phyloP scores from a whole-genome alignment of 2,329 filamentous ascomycete species.

The Aureobasidium sp. region DNA sequence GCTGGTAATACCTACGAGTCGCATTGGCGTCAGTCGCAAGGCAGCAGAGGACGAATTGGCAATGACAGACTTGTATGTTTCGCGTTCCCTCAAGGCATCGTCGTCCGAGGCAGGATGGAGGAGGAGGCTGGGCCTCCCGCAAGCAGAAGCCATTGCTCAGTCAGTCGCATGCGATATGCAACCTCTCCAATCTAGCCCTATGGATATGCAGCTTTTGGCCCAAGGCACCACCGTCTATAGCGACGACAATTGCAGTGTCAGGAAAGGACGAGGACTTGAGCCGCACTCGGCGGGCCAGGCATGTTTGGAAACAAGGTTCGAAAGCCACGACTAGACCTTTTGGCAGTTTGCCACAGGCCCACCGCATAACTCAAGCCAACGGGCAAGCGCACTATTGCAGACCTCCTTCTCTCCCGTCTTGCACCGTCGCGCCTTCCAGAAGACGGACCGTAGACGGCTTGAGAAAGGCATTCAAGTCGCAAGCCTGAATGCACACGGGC shows the following conservation, averaged over 20 bases:
- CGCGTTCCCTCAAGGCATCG: conserved; percentile 16
- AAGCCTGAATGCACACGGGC: neutral
- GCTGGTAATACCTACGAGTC: conserved; percentile 18
- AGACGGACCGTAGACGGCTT: neutral
- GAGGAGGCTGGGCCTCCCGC: neutral
- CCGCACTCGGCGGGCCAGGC: neutral
- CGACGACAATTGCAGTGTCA: neutral
- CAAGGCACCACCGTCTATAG: neutral
- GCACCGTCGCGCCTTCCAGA: neutral
- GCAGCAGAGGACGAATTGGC: neutral
- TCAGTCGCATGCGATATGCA: neutral
- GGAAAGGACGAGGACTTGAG: neutral
- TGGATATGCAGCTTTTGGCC: neutral
- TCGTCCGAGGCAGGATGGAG: conserved; percentile 5
- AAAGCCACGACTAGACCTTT: conserved; percentile 5
- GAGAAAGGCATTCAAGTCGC: neutral
- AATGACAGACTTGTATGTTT: conserved; percentile 15
- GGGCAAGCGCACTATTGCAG: neutral
- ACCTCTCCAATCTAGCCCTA: too few relatives aligned
- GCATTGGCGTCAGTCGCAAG: neutral
- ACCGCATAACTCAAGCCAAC: neutral
- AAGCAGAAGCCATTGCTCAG: conserved; percentile 10
- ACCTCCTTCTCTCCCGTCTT: neutral
- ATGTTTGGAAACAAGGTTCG: neutral
- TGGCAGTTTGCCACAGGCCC: neutral